A percentile compares a stretch with the other conserved stretches of the same genome.
phyloP scores from a whole-genome alignment of 1,284 basidiomycete species.

The Apiotrichum laibachii region DNA sequence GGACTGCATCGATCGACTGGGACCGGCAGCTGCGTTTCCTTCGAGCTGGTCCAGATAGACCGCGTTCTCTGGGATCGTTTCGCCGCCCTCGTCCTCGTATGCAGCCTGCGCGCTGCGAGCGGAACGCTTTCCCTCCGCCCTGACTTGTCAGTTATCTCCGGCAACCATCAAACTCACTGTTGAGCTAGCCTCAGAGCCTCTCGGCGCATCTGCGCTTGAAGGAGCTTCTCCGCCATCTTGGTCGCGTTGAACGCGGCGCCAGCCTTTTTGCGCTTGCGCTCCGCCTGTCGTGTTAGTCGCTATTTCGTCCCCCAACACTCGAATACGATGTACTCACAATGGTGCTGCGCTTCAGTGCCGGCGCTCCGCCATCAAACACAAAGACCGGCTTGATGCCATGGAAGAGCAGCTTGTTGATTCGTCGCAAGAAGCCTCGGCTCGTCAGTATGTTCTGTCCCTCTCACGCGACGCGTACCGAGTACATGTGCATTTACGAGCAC shows the following conservation, averaged over 20 bases:
- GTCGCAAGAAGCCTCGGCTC: slow-evolving; percentile 64
- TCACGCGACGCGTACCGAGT: slow-evolving; percentile 58
- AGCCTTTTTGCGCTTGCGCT: slow-evolving; percentile 79
- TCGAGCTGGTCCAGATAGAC: slow-evolving; percentile 86
- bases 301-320: neutral
- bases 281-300: slow-evolving; percentile 57
- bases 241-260: slow-evolving; percentile 80
- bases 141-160: slow-evolving; percentile 8
- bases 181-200: slow-evolving; percentile 78
- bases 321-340: slow-evolving; percentile 60
- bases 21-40: slow-evolving; percentile 6
- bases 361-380: slow-evolving; percentile 94
- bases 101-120: slow-evolving; percentile 17
- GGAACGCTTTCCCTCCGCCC: slow-evolving; percentile 37
- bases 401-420: slow-evolving; percentile 92
- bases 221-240: slow-evolving; percentile 82
- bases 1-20: no score
- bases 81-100: slow-evolving; percentile 43
- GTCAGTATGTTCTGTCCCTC: neutral
- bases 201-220: slow-evolving; percentile 88
- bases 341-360: slow-evolving; percentile 77
- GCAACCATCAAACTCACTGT: slow-evolving; percentile 39
- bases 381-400: slow-evolving; percentile 97
- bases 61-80: slow-evolving; percentile 62
- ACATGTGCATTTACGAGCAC: slow-evolving; percentile 92